Evolutionary conservation across 805 yeast genomes (phyloP).

Genomic region (Metschnikowia cerradonensis): DNA sequence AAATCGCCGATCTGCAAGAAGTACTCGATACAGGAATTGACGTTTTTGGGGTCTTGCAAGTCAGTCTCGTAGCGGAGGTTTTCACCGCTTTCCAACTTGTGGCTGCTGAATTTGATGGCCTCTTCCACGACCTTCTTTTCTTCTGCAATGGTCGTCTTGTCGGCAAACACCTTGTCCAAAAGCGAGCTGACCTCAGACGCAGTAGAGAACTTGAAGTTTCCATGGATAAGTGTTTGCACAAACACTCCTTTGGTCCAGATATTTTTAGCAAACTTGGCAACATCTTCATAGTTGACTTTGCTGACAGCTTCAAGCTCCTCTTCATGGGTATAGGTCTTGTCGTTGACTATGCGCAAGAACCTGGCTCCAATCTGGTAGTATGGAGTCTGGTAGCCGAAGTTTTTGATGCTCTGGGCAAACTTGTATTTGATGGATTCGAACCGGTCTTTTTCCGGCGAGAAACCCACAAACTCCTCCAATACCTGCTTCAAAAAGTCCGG

Average conservation of each 20-base stretch:
- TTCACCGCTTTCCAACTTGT: slow-evolving; percentile 36
- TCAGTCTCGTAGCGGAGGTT: slow-evolving; percentile 44
- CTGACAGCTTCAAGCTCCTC: slow-evolving; percentile 53
- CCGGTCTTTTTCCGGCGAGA: slow-evolving; percentile 51
- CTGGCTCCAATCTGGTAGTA: slow-evolving; percentile 70
- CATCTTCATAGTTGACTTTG: slow-evolving; percentile 44
- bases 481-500: slow-evolving; percentile 59
- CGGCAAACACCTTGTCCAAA: slow-evolving; percentile 34
- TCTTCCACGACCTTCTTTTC: slow-evolving; percentile 9
- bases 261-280: slow-evolving; percentile 45
- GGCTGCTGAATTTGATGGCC: slow-evolving; percentile 30
- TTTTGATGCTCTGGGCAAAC: slow-evolving; percentile 55
- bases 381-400: slow-evolving; percentile 71
- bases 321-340: slow-evolving; percentile 59
- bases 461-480: slow-evolving; percentile 48
- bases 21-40: slow-evolving; percentile 82
- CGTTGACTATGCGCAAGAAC: slow-evolving; percentile 63
- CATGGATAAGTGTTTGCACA: slow-evolving; percentile 70
- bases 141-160: slow-evolving; percentile 19
- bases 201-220: slow-evolving; percentile 57
- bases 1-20: slow-evolving; percentile 58
- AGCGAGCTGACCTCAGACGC: slow-evolving; percentile 49
- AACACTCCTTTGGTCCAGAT: slow-evolving; percentile 56
- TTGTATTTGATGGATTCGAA: slow-evolving; percentile 68
- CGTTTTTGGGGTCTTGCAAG: slow-evolving; percentile 63